Evolutionary conservation across 1,284 basidiomycete species (phyloP).

Genomic region (Trichosporon sp.): DNA sequence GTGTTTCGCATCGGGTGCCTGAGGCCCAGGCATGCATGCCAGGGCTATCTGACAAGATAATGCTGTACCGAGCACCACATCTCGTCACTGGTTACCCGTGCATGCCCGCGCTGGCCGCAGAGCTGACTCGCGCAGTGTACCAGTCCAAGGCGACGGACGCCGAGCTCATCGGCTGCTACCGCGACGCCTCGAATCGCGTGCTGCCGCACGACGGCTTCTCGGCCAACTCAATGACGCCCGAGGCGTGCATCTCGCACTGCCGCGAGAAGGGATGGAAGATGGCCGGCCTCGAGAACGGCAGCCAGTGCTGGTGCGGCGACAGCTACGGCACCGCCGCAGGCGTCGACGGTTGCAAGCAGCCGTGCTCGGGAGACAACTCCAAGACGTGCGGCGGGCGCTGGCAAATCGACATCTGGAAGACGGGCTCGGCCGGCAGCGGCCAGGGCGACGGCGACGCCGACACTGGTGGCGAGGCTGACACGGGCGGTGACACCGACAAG

Average conservation of each 20-base stretch:
- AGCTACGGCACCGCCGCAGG: slow-evolving; percentile 2
- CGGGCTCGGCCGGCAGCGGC: background rate
- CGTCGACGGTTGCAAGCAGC: slow-evolving; percentile 27
- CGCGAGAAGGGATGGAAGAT: slow-evolving; percentile 14
- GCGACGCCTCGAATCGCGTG: slow-evolving; percentile 7
- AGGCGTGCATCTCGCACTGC: slow-evolving; percentile 22
- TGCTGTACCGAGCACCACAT: no score
- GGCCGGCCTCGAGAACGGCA: slow-evolving; percentile 26
- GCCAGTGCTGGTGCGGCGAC: slow-evolving; percentile 32
- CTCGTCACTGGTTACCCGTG: no score
- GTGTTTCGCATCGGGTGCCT: background rate
- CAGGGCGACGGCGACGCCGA: slow-evolving; percentile 23
- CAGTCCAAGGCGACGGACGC: background rate
- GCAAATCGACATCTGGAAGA: background rate
- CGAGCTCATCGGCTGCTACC: slow-evolving; percentile 7
- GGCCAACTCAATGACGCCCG: background rate
- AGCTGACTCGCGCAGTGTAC: slow-evolving; percentile 33
- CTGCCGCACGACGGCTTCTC: slow-evolving; percentile 14
- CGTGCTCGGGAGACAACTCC: slow-evolving; percentile 32
- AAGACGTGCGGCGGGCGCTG: slow-evolving; percentile 6
- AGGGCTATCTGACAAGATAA: background rate
- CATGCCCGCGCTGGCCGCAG: no score
- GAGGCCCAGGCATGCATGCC: background rate
- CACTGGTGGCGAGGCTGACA: background rate
- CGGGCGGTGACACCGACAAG: background rate